Base-by-base conservation (phyloP, 2,329 filamentous ascomycete species). In the Sclerotinia spermophila region DNA sequence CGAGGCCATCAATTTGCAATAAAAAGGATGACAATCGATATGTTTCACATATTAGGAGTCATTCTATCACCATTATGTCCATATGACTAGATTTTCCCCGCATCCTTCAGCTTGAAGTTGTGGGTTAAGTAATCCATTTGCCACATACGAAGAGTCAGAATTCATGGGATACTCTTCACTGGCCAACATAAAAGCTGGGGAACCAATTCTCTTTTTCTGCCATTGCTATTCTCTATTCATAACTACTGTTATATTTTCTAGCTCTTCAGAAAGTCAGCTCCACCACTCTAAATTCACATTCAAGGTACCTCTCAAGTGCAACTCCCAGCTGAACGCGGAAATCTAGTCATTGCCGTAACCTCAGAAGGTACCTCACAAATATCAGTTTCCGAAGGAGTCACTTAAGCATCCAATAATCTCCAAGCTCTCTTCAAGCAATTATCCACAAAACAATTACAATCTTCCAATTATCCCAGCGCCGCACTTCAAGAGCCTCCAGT, bases 391-490 rank as follows among this genome's bases (percentile, higher is more conserved):
- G 40, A 68, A 30, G 51, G 45, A 42, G 53, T 59, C 13, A 68
- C 40, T 10, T 53, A 59, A 48, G 17, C 11, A 58, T 68, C 65
- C 65, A 59, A 59, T 30, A 68, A 45, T n/a, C 65, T 45, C 42
- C 53, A 68, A 44, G 53, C 38, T 58, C 21, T 59, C 24, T 68
- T 59, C 40, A 68, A 59, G 40, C 3, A 58, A n/a, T 35, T 48
- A 27, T 67, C 27, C 42, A 44, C 53, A 17, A n/a, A 62, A 8
- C 10, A 6, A 44, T 6, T 8, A 19, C 27, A n/a, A 10, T 48
- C 27, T 30, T 8, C 24, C 5, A 33, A 38, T 13, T 8, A 21
- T 27, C 7, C 13, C 3, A 15, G 17, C 7, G 19, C 6, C n/a
- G 40, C 30, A 35, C 38, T 7, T n/a, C 30, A n/a, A 27, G 27